These are phyloP conservation scores for Auxenochlorella pyrenoidosa DNA, from an alignment of 139 green algal genomes.

Conservation along the genomic window DNA sequence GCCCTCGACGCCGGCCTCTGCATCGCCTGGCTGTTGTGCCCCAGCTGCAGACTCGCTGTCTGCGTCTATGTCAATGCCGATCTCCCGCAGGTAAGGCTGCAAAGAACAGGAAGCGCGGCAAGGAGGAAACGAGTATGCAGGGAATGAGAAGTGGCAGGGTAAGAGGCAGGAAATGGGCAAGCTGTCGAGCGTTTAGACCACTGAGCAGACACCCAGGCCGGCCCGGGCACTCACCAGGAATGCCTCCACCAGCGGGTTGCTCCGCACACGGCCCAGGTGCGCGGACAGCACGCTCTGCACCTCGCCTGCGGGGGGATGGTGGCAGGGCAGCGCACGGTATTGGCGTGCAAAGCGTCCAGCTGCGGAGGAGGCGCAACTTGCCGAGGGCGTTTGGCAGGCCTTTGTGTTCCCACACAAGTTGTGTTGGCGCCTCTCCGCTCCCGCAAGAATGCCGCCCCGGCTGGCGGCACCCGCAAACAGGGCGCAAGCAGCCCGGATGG, in stretches of 20 bases:
- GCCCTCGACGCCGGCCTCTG: neutral
- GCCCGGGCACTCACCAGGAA: slow-evolving; percentile 8
- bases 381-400: neutral
- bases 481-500: too few relatives aligned
- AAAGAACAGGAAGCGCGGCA: neutral
- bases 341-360: neutral
- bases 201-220: neutral
- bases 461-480: neutral
- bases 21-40: neutral
- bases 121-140: too few relatives aligned
- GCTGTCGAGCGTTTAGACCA: neutral
- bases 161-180: neutral
- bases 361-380: neutral
- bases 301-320: neutral
- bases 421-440: neutral
- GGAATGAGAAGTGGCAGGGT: neutral
- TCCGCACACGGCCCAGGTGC: slow-evolving; percentile 10
- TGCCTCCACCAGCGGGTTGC: neutral
- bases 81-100: slow-evolving; percentile 31
- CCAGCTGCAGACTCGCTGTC: neutral
- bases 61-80: slow-evolving; percentile 1
- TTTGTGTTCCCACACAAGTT: neutral
- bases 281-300: slow-evolving; percentile 27
- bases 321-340: neutral
- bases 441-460: neutral